A percentile compares a stretch with the other conserved stretches of the same genome.
These are phyloP conservation scores for Bipolaris zeicola DNA, from an alignment of 2,329 filamentous ascomycete genomes.

Conservation along the genomic window DNA sequence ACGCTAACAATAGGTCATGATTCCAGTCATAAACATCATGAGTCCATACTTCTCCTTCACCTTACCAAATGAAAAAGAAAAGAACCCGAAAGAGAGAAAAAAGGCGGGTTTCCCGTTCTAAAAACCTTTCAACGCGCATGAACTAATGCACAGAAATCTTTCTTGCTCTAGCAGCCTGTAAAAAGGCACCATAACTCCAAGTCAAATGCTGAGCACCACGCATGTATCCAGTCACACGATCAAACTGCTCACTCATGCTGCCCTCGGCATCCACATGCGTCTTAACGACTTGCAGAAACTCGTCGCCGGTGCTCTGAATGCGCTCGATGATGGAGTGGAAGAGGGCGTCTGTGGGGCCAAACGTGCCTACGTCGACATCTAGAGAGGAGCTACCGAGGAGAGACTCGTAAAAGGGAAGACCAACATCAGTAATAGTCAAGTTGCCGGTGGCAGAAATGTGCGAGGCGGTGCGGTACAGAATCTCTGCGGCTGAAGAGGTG, in stretches of 20 bases:
- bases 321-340: conserved; percentile 40
- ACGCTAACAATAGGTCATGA: not conserved
- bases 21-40: not conserved
- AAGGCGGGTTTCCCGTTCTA: no score
- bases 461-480: conserved; percentile 47
- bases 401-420: conserved; percentile 46
- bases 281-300: conserved; percentile 51
- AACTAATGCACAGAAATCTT: conserved; percentile 15
- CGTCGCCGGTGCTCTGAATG: conserved; percentile 46
- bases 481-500: conserved; percentile 49
- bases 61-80: not conserved
- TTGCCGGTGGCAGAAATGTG: conserved; percentile 34
- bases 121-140: not conserved
- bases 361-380: conserved; percentile 29
- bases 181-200: conserved; percentile 54
- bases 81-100: not conserved
- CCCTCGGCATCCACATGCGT: conserved; percentile 48
- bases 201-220: conserved; percentile 52
- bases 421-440: conserved; percentile 40
- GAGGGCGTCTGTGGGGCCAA: conserved; percentile 32
- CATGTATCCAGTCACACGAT: conserved; percentile 48
- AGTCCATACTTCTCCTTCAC: not conserved
- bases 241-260: conserved; percentile 53
- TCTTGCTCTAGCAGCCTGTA: conserved; percentile 48
- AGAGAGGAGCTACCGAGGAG: conserved; percentile 39